Base-by-base conservation (phyloP, 164 flowering plant genomes). In the Saururus chinensis region DNA sequence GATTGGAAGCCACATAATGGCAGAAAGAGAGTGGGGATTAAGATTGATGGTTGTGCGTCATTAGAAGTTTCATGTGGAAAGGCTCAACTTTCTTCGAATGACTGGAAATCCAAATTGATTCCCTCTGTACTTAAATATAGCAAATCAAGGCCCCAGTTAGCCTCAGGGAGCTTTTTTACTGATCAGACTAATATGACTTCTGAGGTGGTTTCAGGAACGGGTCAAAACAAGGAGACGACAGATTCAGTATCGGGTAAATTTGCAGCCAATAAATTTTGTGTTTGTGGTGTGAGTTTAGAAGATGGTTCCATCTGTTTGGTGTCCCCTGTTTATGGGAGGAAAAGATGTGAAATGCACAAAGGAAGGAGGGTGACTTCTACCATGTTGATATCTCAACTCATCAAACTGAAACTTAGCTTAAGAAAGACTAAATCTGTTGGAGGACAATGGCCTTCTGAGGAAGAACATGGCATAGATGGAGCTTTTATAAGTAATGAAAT, bases 1-100 rank as follows among this genome's bases (percentile, higher is more conserved):
- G 59, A 67, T 9, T 69, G 62, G 73, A 57, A 64, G 40, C 48
- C 56, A 65, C 25, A 53, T 11, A 48, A 48, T 64, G 68, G 65
- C n/a, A n/a, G n/a, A 60, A 79, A 75, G 67, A 42, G 63, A 70
- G 80, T 74, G 40, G 98, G 96, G 7, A 77, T 86, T 45, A 74
- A 61, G 62, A 85, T 87, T 62, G 65, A 76, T 66, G 66, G 75
- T 30, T 60, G 68, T 69, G 59, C 65, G 23, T 56, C 56, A 40
- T 45, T 25, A 0, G 24, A 19, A 14, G 66, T 69, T 23, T 40
- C 10, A 1, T 23, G 13, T 12, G 30, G 23, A 24, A 24, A 24
- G 13, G 19, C 72, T 1, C 68, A 66, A n/a, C 61, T 62, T 60
- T 10, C 37, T 20, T 59, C 56, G 51, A 53, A 51, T 48, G 71